These are phyloP conservation scores for Cladosporium velox DNA, from an alignment of 2,329 filamentous ascomycete genomes.

Conservation along the genomic window DNA sequence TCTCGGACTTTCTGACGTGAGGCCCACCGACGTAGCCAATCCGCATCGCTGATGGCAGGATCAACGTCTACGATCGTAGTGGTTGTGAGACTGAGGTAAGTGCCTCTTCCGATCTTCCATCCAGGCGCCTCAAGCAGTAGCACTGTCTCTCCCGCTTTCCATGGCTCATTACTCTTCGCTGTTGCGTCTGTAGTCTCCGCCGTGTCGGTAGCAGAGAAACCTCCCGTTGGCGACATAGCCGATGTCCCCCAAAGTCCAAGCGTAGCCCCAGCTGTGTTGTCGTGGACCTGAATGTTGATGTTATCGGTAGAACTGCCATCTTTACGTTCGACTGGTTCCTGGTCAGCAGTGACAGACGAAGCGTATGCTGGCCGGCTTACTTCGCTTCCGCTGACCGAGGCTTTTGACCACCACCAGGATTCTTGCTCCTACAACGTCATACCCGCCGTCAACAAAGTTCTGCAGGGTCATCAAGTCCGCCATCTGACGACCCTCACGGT, in stretches of 20 bases:
- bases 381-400: slow-evolving; percentile 54
- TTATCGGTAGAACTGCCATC: slow-evolving; percentile 49
- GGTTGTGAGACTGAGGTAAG: slow-evolving; percentile 40
- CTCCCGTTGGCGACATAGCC: slow-evolving; percentile 35
- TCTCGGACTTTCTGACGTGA: slow-evolving; percentile 52
- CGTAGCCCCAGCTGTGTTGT: slow-evolving; percentile 57
- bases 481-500: slow-evolving; percentile 40
- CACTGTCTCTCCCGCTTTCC: slow-evolving; percentile 36
- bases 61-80: slow-evolving; percentile 58
- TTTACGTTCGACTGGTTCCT: slow-evolving; percentile 49
- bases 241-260: slow-evolving; percentile 60
- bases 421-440: slow-evolving; percentile 54
- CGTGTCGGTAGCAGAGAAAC: slow-evolving; percentile 9
- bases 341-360: slow-evolving; percentile 14
- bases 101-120: slow-evolving; percentile 35
- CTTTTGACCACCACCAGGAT: slow-evolving; percentile 61
- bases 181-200: slow-evolving; percentile 15
- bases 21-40: slow-evolving; percentile 56
- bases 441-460: slow-evolving; percentile 56
- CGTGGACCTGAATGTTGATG: slow-evolving; percentile 56
- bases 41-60: slow-evolving; percentile 55
- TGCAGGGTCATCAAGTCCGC: slow-evolving; percentile 59
- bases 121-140: slow-evolving; percentile 35
- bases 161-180: slow-evolving; percentile 23
- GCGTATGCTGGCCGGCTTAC: slow-evolving; percentile 33